Percentiles rank a stretch among this genome's conserved stretches.
phyloP scores from a whole-genome alignment of 768 basidiomycete species.

The Clitopilus hobsonii region DNA sequence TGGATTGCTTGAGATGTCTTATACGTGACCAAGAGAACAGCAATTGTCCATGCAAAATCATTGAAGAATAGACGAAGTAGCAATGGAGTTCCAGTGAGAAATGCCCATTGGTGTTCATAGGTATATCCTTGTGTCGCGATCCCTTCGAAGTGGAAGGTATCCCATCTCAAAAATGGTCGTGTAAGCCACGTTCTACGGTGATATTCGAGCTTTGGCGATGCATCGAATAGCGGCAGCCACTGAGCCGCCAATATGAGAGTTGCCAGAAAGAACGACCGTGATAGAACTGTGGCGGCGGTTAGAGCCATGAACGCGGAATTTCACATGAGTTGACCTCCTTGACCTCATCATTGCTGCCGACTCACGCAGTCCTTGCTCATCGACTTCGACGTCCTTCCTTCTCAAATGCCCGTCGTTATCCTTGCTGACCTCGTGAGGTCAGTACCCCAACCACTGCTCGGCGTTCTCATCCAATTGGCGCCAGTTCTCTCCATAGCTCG shows the following conservation, averaged over 20 bases:
- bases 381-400: not conserved
- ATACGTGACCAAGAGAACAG: conserved; percentile 31
- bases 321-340: not conserved
- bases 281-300: conserved; percentile 11
- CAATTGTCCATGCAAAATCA: conserved; percentile 16
- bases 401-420: not conserved
- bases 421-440: conserved; percentile 44
- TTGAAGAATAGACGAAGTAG: conserved; percentile 39
- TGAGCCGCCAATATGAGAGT: conserved; percentile 26
- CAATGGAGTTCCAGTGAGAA: conserved; percentile 65
- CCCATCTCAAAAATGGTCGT: conserved; percentile 71
- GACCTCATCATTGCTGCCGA: not conserved
- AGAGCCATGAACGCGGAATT: not conserved
- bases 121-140: conserved; percentile 54
- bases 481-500: conserved; percentile 45
- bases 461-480: conserved; percentile 57
- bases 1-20: conserved; percentile 32
- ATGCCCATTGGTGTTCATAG: conserved; percentile 87
- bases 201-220: not conserved
- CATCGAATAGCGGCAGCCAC: conserved; percentile 7
- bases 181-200: not conserved
- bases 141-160: conserved; percentile 73
- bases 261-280: conserved; percentile 33
- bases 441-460: conserved; percentile 58
- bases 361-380: conserved; percentile 3